Percentiles rank a stretch among this genome's conserved stretches.
Conservation (phyloP, 1,139 yeast genomes). For the Lodderomyces jiufengensis region DNA sequence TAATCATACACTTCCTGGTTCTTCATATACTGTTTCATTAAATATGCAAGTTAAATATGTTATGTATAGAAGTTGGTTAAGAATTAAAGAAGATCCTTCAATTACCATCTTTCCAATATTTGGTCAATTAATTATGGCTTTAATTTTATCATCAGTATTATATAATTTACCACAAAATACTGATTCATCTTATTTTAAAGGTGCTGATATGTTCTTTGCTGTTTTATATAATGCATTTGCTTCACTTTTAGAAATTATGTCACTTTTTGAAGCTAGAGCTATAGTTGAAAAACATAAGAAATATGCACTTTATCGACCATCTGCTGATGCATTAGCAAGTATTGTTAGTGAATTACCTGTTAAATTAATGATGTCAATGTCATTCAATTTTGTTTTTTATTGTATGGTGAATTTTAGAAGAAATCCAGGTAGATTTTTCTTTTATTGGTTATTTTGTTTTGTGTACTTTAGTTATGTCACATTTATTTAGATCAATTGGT, state of each 20-base stretch:
- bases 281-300: constrained; percentile 59
- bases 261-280: constrained; percentile 54
- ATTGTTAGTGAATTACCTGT: constrained; percentile 57
- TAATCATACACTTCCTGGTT: constrained; percentile 19
- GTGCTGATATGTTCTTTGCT: constrained; percentile 56
- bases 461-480: constrained; percentile 51
- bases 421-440: constrained; percentile 58
- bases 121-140: constrained; percentile 29
- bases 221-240: constrained; percentile 54
- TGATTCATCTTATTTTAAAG: constrained; percentile 51
- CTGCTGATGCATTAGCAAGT: constrained; percentile 61
- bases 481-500: constrained; percentile 59
- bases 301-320: constrained; percentile 60
- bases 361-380: constrained; percentile 42
- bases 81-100: constrained; percentile 30
- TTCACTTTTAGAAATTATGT: constrained; percentile 55
- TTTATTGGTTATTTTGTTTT: constrained; percentile 42
- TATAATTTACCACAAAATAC: constrained; percentile 47
- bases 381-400: constrained; percentile 48
- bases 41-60: constrained; percentile 32
- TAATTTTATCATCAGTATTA: constrained; percentile 47
- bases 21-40: constrained; percentile 34
- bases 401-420: constrained; percentile 56
- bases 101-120: constrained; percentile 23
- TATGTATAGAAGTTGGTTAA: constrained; percentile 23